Percentiles rank a stretch among this genome's conserved stretches.
These are phyloP conservation scores for Podospora bellae-mahoneyi DNA, from an alignment of 495 filamentous ascomycete species.

Conservation along the genomic window DNA sequence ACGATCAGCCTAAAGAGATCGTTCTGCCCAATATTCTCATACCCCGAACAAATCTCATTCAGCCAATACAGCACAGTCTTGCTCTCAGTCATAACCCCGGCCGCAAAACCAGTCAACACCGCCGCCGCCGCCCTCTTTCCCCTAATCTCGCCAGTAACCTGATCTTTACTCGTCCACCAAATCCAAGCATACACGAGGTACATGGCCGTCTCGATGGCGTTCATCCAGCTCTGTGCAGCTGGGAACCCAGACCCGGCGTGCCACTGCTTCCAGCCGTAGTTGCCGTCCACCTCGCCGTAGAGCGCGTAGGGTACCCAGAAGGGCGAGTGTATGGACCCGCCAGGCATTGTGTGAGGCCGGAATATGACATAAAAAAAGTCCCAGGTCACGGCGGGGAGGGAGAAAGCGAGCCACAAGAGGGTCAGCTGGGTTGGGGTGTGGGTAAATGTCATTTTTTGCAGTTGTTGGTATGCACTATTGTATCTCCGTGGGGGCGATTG, in stretches of 20 bases:
- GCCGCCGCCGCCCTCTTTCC: conserved; percentile 61
- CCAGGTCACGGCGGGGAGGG: conserved; percentile 81
- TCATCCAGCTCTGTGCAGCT: conserved; percentile 69
- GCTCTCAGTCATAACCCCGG: conserved; percentile 75
- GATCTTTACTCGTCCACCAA: conserved; percentile 50
- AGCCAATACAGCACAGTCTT: conserved; percentile 87
- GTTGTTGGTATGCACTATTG: neutral
- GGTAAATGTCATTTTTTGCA: conserved; percentile 17
- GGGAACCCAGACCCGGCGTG: conserved; percentile 73
- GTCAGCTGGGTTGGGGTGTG: conserved; percentile 65
- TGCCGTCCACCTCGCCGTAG: conserved; percentile 75
- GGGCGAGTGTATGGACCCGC: conserved; percentile 68
- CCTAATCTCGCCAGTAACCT: conserved; percentile 38
- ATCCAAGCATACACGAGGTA: conserved; percentile 69
- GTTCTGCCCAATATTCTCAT: conserved; percentile 78
- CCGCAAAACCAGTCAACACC: conserved; percentile 63
- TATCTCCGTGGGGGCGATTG: too few species aligned
- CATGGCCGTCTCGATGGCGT: conserved; percentile 65
- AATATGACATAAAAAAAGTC: conserved; percentile 77
- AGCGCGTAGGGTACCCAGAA: conserved; percentile 78
- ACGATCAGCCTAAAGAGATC: conserved; percentile 52
- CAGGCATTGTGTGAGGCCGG: conserved; percentile 80
- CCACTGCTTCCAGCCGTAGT: conserved; percentile 81
- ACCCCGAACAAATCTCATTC: conserved; percentile 74
- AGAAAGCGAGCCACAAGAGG: conserved; percentile 71